Conservation (phyloP, 2,329 filamentous ascomycete genomes). For the Calonectria pseudoturangicola region DNA sequence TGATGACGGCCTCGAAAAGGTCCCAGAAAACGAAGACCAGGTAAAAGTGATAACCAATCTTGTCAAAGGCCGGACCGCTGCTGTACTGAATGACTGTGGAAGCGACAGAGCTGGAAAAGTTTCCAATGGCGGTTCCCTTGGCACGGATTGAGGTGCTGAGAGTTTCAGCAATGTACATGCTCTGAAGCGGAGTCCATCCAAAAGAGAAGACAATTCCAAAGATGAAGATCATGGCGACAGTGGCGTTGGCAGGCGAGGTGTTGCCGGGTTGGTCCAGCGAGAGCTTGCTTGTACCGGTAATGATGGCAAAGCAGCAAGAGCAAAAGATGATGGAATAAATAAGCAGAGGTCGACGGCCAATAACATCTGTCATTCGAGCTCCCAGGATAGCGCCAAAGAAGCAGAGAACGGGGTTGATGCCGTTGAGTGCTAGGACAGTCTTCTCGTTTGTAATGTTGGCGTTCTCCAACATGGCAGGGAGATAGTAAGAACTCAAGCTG, state of each 20-base stretch:
- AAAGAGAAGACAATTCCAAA: conserved; percentile 71
- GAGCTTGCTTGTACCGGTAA: conserved; percentile 69
- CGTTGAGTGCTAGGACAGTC: conserved; percentile 70
- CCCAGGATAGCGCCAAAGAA: conserved; percentile 71
- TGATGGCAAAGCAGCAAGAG: conserved; percentile 68
- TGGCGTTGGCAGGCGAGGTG: conserved; percentile 63
- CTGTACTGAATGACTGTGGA: conserved; percentile 66
- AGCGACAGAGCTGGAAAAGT: conserved; percentile 62
- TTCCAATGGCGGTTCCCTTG: conserved; percentile 66
- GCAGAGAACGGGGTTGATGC: conserved; percentile 72
- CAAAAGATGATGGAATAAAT: conserved; percentile 68
- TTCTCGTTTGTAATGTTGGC: conserved; percentile 70
- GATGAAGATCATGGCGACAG: conserved; percentile 70
- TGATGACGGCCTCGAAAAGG: conserved; percentile 62
- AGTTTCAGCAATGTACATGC: conserved; percentile 69
- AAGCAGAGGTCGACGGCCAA: conserved; percentile 75
- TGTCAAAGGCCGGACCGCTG: conserved; percentile 64
- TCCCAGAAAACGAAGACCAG: conserved; percentile 68
- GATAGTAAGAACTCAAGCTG: conserved; percentile 71
- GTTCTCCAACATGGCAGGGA: conserved; percentile 70
- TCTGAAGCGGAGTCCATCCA: conserved; percentile 69
- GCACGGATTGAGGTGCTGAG: conserved; percentile 66
- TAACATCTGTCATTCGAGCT: conserved; percentile 72
- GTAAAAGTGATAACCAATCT: conserved; percentile 67
- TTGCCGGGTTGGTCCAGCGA: conserved; percentile 61